Evolutionary conservation across 495 filamentous ascomycete genomes (phyloP), one percentile per base, ranked within the genome.

Genomic region (Chaetomium cochliodes): DNA sequence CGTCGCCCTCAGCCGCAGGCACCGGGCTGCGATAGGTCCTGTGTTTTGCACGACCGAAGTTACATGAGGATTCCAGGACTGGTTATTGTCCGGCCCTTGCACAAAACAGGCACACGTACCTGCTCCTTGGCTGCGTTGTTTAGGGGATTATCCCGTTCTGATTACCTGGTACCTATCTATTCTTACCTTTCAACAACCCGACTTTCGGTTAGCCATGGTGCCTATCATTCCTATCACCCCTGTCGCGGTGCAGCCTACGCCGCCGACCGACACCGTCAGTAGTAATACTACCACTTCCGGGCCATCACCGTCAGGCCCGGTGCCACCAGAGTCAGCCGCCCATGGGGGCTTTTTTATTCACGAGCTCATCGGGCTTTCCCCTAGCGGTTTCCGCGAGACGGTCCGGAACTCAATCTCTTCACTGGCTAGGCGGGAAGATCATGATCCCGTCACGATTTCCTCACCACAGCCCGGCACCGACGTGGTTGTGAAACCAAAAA

Each of bases 351-450:
- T 18, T 33, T 54, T 65, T 33, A 60, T 64, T 46, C 58, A 64
- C 28, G 60, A 59, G 2, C 63, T 65, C 26, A 55, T 61, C n/a
- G 58, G 63, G 23, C 60, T 67, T 13, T 58, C 37, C 23, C 55
- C 46, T 13, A 61, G 25, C 16, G 54, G 60, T 2, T 60, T 58
- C 25, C 58, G 46, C 59, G 51, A 67, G 46, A 58, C 62, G 33
- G 67, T 72, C 15, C 57, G 67, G 25, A 66, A 65, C 46, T 71
- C 69, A 13, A 60, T 71, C 49, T 61, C 65, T 0, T 63, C 68
- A 15, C 49, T 67, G 23, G 54, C 68, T 7, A 56, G 62, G 28
- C 49, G 46, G 54, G 60, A 37, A 37, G 33, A 63, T 0, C 26
- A 12, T 7, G 46, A 42, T 26, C 16, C 41, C 20, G 25, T 18